Evolutionary conservation across 2,329 filamentous ascomycete species (phyloP).

Genomic region (Cladosporium oxysporum): DNA sequence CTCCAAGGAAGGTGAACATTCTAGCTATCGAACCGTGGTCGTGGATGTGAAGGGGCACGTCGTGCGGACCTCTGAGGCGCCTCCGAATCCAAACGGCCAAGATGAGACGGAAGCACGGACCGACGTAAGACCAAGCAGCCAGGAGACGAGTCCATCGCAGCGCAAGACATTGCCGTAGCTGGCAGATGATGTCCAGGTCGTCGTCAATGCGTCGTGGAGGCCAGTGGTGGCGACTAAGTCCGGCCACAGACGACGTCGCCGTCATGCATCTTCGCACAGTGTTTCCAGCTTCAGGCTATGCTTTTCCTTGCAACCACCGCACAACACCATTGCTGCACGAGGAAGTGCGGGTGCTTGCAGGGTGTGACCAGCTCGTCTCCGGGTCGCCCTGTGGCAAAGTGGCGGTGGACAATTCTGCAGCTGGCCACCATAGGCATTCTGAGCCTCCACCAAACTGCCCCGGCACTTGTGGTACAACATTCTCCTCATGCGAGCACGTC

Average conservation of each 20-base stretch:
- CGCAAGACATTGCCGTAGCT: neutral
- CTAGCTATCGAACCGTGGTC: neutral
- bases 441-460: neutral
- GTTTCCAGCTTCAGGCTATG: neutral
- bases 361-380: neutral
- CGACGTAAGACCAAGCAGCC: neutral
- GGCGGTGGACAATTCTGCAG: neutral
- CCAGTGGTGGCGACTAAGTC: no score
- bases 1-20: neutral
- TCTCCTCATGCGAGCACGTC: neutral
- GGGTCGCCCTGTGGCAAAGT: neutral
- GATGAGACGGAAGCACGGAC: neutral
- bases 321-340: neutral
- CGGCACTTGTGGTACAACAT: neutral
- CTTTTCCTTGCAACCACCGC: neutral
- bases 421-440: neutral
- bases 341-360: neutral
- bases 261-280: neutral
- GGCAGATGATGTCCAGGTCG: neutral
- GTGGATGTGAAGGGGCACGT: neutral
- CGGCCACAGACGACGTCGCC: neutral
- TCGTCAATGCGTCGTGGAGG: neutral
- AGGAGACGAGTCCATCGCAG: neutral
- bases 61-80: neutral
- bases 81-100: neutral